Percentiles rank a stretch among this genome's conserved stretches.
These are phyloP conservation scores for Malbranchea zuffiana DNA, from an alignment of 2,329 filamentous ascomycete species.

Conservation along the genomic window DNA sequence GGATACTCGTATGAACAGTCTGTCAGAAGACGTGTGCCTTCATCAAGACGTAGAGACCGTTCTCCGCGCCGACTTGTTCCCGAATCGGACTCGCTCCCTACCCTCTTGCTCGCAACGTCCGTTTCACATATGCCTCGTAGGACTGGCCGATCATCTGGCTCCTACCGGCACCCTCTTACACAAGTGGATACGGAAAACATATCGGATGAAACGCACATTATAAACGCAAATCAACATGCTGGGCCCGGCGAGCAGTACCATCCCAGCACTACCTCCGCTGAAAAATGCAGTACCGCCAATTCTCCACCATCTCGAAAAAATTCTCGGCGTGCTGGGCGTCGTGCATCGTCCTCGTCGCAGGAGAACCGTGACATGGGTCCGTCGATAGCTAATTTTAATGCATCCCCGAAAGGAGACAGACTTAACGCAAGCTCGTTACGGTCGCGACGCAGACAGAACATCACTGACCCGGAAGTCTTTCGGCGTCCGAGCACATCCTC, in stretches of 20 bases:
- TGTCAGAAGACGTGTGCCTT: slow-evolving; percentile 31
- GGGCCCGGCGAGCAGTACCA: too few species aligned
- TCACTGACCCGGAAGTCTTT: slow-evolving; percentile 32
- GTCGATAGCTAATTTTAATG: slow-evolving; percentile 15
- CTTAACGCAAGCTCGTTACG: slow-evolving; percentile 18
- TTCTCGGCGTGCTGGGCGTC: too few species aligned
- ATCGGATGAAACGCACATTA: too few species aligned
- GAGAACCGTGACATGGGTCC: slow-evolving; percentile 13
- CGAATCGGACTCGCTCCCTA: slow-evolving; percentile 36
- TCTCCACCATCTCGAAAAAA: too few species aligned
- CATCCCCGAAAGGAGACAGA: slow-evolving; percentile 22
- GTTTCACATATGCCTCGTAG: too few species aligned
- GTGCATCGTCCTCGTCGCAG: slow-evolving; percentile 13
- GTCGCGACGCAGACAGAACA: slow-evolving; percentile 27
- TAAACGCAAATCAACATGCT: too few species aligned
- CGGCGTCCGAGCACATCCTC: slow-evolving; percentile 26
- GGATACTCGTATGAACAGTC: slow-evolving; percentile 1
- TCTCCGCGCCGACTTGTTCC: slow-evolving; percentile 36
- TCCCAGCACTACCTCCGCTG: too few species aligned
- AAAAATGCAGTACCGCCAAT: too few species aligned
- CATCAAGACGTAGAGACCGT: slow-evolving; percentile 26
- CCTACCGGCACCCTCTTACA: too few species aligned
- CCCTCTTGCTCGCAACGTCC: slow-evolving; percentile 38
- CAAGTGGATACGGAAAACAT: too few species aligned
- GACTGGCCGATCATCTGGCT: too few species aligned